phyloP scores from a whole-genome alignment of 257 asterid genomes.

The Lycium ferocissimum region DNA sequence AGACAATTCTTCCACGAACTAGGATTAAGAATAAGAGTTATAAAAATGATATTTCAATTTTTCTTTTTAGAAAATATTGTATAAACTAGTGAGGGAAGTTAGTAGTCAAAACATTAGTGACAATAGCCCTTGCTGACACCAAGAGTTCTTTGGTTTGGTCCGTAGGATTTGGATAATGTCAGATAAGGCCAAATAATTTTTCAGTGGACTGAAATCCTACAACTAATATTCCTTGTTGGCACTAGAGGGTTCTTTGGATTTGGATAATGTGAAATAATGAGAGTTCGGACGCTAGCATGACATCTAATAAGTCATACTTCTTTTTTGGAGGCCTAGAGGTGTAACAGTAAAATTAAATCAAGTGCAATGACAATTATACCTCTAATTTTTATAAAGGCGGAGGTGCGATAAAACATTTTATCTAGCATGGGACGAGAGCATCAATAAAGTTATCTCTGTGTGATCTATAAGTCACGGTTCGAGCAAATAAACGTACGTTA shows the following conservation, averaged over 20 bases:
- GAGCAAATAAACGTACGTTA: no score
- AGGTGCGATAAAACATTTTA: no score
- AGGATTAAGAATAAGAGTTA: neutral
- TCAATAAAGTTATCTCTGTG: no score
- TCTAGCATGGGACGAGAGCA: no score
- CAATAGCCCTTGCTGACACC: constrained; percentile 12
- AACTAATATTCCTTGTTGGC: constrained; percentile 21
- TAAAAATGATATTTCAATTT: neutral
- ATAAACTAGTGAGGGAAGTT: neutral
- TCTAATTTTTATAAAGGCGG: no score
- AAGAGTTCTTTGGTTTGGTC: constrained; percentile 3
- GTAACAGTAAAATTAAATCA: no score
- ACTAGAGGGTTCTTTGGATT: neutral
- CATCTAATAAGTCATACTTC: neutral
- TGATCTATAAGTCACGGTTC: no score
- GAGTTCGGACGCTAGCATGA: neutral
- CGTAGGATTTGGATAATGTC: constrained; percentile 22
- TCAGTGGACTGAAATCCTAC: constrained; percentile 21
- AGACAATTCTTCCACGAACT: neutral
- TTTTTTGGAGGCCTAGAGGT: no score
- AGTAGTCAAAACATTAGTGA: neutral
- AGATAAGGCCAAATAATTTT: neutral
- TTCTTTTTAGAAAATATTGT: neutral
- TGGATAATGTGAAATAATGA: constrained; percentile 24
- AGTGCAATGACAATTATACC: no score